These are phyloP conservation scores for Ganoderma resinaceum DNA, from an alignment of 1,284 basidiomycete species.

Conservation along the genomic window DNA sequence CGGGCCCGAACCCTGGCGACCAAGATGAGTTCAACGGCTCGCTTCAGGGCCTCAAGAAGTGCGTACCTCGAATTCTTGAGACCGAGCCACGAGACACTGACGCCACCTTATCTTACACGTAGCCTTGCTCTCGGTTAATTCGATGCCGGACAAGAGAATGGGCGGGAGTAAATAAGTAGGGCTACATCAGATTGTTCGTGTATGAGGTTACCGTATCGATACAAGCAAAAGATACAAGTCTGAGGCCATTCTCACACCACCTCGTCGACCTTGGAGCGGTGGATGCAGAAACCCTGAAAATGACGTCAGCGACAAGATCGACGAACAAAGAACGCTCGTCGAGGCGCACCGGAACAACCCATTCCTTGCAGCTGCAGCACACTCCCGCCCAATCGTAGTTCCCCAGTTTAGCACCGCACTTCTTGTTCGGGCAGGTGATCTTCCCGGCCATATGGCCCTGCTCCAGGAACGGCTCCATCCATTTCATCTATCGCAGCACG, in stretches of 20 bases:
- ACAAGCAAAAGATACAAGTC: background rate
- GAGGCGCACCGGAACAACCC: conserved; percentile 83
- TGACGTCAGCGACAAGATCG: background rate
- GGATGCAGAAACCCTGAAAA: conserved; percentile 86
- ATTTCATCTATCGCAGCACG: conserved; percentile 71
- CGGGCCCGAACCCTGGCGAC: conserved; percentile 60
- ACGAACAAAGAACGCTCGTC: background rate
- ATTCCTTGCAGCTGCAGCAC: conserved; percentile 89
- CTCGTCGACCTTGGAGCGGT: conserved; percentile 91
- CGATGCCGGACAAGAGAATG: background rate
- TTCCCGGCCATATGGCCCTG: conserved; percentile 84
- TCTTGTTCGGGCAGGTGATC: conserved; percentile 90
- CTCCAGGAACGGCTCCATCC: conserved; percentile 90
- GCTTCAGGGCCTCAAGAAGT: conserved; percentile 43
- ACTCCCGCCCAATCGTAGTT: conserved; percentile 98
- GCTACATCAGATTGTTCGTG: conserved; percentile 10
- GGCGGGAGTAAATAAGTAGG: background rate
- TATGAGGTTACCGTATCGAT: conserved; percentile 4
- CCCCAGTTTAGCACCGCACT: conserved; percentile 90
- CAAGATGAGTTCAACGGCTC: conserved; percentile 62
- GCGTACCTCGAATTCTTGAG: conserved; percentile 12
- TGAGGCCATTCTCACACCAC: conserved; percentile 48
- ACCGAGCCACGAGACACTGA: background rate
- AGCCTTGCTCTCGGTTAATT: conserved; percentile 20
- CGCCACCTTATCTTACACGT: background rate